Evolutionary conservation across 2,329 filamentous ascomycete species (phyloP), one percentile per base, ranked within the genome.

Genomic region (Clarireedia homoeocarpa): DNA sequence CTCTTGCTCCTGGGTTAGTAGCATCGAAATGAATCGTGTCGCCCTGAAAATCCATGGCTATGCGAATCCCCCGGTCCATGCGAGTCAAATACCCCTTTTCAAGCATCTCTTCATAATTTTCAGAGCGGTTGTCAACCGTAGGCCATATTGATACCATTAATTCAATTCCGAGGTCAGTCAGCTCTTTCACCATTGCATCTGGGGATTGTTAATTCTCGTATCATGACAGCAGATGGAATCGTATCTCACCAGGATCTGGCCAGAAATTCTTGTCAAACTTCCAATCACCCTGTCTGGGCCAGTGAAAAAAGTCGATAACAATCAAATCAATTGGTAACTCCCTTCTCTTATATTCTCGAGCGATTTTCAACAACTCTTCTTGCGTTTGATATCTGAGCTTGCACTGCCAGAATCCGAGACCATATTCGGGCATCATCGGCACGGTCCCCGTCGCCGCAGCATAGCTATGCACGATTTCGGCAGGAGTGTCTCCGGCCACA

Each of bases 101-200:
- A 0, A 83, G 69, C 81, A 86, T 85, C 59, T 85, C 77, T 0
- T 74, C 62, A 63, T 78, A 86, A 65, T 85, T 85, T 44, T 82
- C 78, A 0, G 78, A 82, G 2, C 67, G 64, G 12, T 73, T 75
- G 53, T 86, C 81, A 1, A 87, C 82, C 0, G 82, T 86, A 0
- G 84, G 84, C 84, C 84, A 87, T 61, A 87, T 78, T 0, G 82
- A 85, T 0, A 87, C 81, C 82, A 87, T 86, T 3, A 86, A 73
- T 63, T 87, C 82, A 47, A 86, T 77, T 0, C 75, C 73, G 58
- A 87, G 67, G 0, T 75, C 72, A 44, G 79, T 73, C 1, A 86
- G 73, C 65, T 86, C 83, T 40, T 73, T 71, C 23, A 86, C 73
- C 84, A 87, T 87, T 3, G 79, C 79, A 47, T 81, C 81, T 40